Evolutionary conservation across 2,329 filamentous ascomycete species (phyloP).

Genomic region (Aspergillus terreus): DNA sequence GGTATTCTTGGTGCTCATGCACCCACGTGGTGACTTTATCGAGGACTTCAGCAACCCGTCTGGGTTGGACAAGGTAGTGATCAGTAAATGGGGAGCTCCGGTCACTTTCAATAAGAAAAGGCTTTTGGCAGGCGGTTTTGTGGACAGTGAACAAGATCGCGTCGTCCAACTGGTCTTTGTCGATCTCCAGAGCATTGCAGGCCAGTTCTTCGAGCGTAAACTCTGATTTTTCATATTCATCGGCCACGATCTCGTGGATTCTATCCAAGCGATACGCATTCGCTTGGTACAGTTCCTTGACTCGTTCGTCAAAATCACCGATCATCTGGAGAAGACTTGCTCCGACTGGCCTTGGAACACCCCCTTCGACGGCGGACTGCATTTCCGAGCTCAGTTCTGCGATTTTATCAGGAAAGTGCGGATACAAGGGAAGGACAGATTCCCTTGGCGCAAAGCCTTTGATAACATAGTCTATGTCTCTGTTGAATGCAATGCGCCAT

Average conservation of each 20-base stretch:
- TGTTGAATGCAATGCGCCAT: slow-evolving; percentile 38
- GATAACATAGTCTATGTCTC: slow-evolving; percentile 46
- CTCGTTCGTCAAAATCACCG: slow-evolving; percentile 29
- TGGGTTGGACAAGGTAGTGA: slow-evolving; percentile 50
- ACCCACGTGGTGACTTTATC: slow-evolving; percentile 54
- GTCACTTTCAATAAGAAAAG: slow-evolving; percentile 35
- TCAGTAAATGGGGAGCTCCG: slow-evolving; percentile 31
- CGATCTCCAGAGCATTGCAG: slow-evolving; percentile 29
- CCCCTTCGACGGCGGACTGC: slow-evolving; percentile 38
- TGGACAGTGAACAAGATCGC: slow-evolving; percentile 35
- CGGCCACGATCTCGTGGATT: slow-evolving; percentile 36
- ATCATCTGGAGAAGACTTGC: slow-evolving; percentile 34
- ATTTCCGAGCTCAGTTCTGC: slow-evolving; percentile 26
- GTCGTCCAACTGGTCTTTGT: slow-evolving; percentile 26
- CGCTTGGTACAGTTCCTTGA: slow-evolving; percentile 31
- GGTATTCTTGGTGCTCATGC: slow-evolving; percentile 45
- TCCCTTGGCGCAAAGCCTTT: slow-evolving; percentile 46
- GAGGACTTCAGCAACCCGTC: slow-evolving; percentile 46
- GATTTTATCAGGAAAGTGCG: slow-evolving; percentile 46
- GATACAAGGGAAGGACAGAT: slow-evolving; percentile 45
- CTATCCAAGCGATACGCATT: slow-evolving; percentile 33
- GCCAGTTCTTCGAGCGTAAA: slow-evolving; percentile 38
- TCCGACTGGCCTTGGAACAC: slow-evolving; percentile 37
- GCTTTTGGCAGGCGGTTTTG: slow-evolving; percentile 25
- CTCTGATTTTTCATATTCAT: slow-evolving; percentile 30